A percentile compares a stretch with the other conserved stretches of the same genome.
Conservation (phyloP, 2,329 filamentous ascomycete species). For the Emergomyces pasteurianus region DNA sequence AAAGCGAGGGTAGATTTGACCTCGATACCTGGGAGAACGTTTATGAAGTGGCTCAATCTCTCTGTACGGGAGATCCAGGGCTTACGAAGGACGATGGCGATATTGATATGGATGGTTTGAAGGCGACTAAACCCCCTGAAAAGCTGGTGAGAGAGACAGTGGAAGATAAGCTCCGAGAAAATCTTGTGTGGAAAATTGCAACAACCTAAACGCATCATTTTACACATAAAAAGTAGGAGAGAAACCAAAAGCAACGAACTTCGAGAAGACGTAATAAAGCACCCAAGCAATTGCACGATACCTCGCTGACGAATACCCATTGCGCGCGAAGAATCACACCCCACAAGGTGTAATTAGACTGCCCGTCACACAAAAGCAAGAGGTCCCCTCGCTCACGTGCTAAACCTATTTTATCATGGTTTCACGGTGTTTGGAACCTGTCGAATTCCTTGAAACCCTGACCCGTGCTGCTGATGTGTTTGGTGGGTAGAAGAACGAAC, state of each 20-base stretch:
- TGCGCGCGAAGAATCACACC: neutral
- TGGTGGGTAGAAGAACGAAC: neutral
- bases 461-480: neutral
- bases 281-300: neutral
- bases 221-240: neutral
- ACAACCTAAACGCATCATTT: conserved; percentile 17
- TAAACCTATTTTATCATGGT: neutral
- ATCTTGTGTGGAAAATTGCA: conserved; percentile 29
- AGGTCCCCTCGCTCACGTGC: neutral
- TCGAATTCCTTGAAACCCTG: neutral
- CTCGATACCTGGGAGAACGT: conserved; percentile 64
- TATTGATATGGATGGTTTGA: conserved; percentile 28
- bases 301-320: neutral
- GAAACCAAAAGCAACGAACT: neutral
- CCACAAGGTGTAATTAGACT: neutral
- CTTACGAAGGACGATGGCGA: conserved; percentile 33
- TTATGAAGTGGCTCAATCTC: conserved; percentile 49
- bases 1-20: conserved; percentile 72
- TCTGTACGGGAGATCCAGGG: conserved; percentile 51
- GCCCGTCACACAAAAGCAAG: neutral
- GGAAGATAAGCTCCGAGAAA: conserved; percentile 40
- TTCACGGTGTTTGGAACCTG: neutral
- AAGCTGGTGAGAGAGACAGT: conserved; percentile 51
- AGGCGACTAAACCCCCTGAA: conserved; percentile 37
- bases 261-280: neutral